phyloP scores from a whole-genome alignment of 1,284 basidiomycete genomes.

The Ustilago curta region DNA sequence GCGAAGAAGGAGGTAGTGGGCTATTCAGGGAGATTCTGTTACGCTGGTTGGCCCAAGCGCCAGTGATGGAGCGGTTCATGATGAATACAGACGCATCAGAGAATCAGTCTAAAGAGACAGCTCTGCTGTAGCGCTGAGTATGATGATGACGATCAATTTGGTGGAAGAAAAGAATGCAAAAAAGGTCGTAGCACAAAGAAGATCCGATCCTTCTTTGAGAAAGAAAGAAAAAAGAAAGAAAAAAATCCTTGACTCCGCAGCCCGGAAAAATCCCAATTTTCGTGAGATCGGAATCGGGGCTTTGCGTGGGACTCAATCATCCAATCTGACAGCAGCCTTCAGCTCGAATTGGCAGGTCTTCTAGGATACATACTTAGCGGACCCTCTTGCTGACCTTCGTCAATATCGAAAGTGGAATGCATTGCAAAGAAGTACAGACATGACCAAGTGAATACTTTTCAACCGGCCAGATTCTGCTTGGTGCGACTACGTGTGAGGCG shows the following conservation, averaged over 20 bases:
- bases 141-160: slow-evolving; percentile 6
- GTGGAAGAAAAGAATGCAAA: neutral
- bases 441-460: neutral
- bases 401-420: neutral
- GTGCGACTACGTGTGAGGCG: slow-evolving; percentile 42
- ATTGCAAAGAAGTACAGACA: neutral
- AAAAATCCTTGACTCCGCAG: slow-evolving; percentile 2
- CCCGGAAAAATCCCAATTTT: neutral
- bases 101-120: slow-evolving; percentile 8
- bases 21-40: slow-evolving; percentile 60
- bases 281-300: neutral
- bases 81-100: slow-evolving; percentile 31
- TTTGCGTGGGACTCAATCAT: neutral
- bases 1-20: slow-evolving; percentile 35
- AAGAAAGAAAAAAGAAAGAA: too few relatives aligned
- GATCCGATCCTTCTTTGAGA: too few relatives aligned
- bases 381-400: too few relatives aligned
- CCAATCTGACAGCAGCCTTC: too few relatives aligned
- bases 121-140: neutral
- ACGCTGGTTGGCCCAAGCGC: slow-evolving; percentile 59
- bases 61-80: slow-evolving; percentile 66
- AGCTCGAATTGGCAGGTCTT: too few relatives aligned
- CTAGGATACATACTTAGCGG: too few relatives aligned
- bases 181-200: neutral
- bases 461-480: slow-evolving; percentile 34